Evolutionary conservation across 2,329 filamentous ascomycete species (phyloP), one percentile per base, ranked within the genome.

Genomic region (Pseudocercospora eumusae): DNA sequence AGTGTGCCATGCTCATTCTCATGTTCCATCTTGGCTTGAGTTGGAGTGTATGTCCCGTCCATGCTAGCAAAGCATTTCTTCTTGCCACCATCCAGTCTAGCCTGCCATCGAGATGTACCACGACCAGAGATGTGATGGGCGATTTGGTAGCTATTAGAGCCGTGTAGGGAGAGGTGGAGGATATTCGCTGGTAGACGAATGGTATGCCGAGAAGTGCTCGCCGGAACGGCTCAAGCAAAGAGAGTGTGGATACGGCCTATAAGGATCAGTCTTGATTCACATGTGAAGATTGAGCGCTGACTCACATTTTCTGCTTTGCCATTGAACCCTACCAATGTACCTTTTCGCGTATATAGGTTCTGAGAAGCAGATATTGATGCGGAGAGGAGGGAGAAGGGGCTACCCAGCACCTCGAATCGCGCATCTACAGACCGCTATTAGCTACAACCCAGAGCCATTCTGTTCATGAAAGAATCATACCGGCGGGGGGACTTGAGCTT

Each of bases 21-120:
- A 83, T 84, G 70, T 92, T 93, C 67, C 96, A 82, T 52, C 86
- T 88, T 2, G 93, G 91, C 36, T 86, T 87, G 49, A 95, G 83
- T 15, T 83, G 82, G 59, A 99, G 82, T 0, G 91, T 92, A 75
- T 96, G 91, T 27, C 95, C 95, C 0, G 93, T 96, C 95, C 95
- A 99, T 59, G 95, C 95, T n/a, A 98, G 82, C 57, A 99, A 82
- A 1, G 92, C 92, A 67, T 91, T 89, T 65, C 91, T 85, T 75
- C 98, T 93, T 6, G 91, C 85, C 8, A 99, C 81, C 82, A 96
- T 91, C 93, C 95, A 99, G 78, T 99, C 95, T 61, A 92, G 88
- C 4, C 92, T 92, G 61, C 95, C 95, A 79, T 99, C 92, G 56
- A 99, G 85, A 74, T 93, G 90, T 25, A 99, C 83, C 7, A 96